Conservation (phyloP, 495 filamentous ascomycete species). For the Trichoderma reesei region DNA sequence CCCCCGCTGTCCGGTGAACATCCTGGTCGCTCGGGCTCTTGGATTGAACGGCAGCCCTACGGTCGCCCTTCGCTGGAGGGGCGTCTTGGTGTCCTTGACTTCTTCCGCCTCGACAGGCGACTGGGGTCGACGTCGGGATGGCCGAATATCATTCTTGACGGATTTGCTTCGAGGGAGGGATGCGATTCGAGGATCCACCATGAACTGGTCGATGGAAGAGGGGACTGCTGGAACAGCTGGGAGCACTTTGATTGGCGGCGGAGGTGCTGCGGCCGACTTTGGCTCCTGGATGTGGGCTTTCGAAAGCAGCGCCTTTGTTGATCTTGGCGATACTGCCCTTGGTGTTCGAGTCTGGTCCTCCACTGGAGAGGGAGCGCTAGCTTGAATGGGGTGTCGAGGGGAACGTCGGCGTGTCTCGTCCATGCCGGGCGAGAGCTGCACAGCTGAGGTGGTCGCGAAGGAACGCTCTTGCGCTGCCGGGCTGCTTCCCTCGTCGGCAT, state of each 20-base stretch:
- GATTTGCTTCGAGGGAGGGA: slow-evolving; percentile 5
- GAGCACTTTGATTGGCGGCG: background rate
- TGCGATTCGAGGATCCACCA: background rate
- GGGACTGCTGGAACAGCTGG: background rate
- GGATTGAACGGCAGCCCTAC: slow-evolving; percentile 43
- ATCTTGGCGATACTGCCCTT: background rate
- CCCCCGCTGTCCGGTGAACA: slow-evolving; percentile 20
- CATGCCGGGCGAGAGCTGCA: slow-evolving; percentile 35
- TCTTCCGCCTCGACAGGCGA: slow-evolving; percentile 20
- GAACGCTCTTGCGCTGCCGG: background rate
- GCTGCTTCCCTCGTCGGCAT: no score
- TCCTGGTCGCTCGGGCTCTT: slow-evolving; percentile 30
- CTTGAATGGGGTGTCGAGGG: slow-evolving; percentile 20
- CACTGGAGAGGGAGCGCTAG: background rate
- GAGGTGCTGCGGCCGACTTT: background rate
- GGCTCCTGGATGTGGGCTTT: background rate
- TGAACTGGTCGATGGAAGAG: background rate
- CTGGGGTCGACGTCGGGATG: slow-evolving; percentile 24
- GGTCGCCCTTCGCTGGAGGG: slow-evolving; percentile 18
- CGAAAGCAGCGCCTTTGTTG: background rate
- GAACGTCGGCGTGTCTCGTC: slow-evolving; percentile 34
- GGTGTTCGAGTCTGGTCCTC: background rate
- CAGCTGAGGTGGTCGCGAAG: slow-evolving; percentile 22
- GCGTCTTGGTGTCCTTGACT: slow-evolving; percentile 26
- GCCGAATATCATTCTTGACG: slow-evolving; percentile 19